phyloP scores from a whole-genome alignment of 768 basidiomycete genomes.

The Suillus tomentosus region DNA sequence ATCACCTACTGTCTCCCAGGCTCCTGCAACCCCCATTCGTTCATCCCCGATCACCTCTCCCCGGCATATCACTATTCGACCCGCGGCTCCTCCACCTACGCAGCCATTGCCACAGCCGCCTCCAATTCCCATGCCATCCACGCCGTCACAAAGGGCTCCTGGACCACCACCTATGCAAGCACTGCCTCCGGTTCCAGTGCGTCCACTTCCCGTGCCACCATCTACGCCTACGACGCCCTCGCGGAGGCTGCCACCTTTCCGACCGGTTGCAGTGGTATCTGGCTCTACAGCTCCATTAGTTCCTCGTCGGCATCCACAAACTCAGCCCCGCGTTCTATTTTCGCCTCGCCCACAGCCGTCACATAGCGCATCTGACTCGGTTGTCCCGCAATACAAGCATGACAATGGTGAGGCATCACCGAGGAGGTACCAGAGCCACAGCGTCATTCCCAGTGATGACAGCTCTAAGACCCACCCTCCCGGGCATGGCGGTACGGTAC shows the following conservation, averaged over 20 bases:
- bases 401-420: conserved; percentile 6
- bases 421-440: neutral
- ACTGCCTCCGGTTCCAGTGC: conserved; percentile 9
- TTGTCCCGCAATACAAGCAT: conserved; percentile 2
- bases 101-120: conserved; percentile 33
- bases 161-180: neutral
- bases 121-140: conserved; percentile 18
- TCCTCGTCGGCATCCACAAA: conserved; percentile 4
- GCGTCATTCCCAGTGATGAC: neutral
- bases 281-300: conserved; percentile 20
- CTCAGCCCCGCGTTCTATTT: conserved; percentile 25
- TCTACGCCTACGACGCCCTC: neutral
- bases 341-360: conserved; percentile 17
- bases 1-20: conserved; percentile 10
- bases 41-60: conserved; percentile 19
- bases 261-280: conserved; percentile 12
- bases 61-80: conserved; percentile 31
- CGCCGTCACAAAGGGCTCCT: conserved; percentile 6
- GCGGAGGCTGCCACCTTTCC: neutral
- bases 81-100: conserved; percentile 33
- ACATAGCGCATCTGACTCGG: conserved; percentile 1
- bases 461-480: conserved; percentile 15
- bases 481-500: conserved; percentile 3
- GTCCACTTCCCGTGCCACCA: conserved; percentile 8
- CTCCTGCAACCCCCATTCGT: conserved; percentile 12